phyloP scores from a whole-genome alignment of 495 filamentous ascomycete genomes.

The Aspergillus coremiiformis region DNA sequence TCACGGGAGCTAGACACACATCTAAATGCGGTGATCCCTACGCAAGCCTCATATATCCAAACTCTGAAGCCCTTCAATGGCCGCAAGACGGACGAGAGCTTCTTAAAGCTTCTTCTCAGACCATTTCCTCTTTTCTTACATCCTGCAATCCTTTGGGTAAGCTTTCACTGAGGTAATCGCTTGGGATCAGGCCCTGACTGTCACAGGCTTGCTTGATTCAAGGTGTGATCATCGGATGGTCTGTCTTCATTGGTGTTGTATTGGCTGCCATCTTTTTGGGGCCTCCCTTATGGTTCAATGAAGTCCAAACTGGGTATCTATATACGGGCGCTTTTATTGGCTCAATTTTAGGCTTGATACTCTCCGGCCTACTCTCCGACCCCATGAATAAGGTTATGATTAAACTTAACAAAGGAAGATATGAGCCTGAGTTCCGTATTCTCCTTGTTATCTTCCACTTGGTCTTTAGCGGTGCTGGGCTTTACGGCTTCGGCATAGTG shows the following conservation, averaged over 20 bases:
- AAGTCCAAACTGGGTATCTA: slow-evolving; percentile 78
- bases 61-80: slow-evolving; percentile 70
- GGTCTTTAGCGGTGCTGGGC: slow-evolving; percentile 66
- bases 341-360: slow-evolving; percentile 65
- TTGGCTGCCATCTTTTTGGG: slow-evolving; percentile 75
- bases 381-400: slow-evolving; percentile 64
- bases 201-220: slow-evolving; percentile 71
- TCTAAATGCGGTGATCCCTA: slow-evolving; percentile 7
- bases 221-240: slow-evolving; percentile 89
- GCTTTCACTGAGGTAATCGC: slow-evolving; percentile 1
- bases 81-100: slow-evolving; percentile 60
- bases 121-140: slow-evolving; percentile 66
- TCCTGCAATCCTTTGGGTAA: slow-evolving; percentile 74
- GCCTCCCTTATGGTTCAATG: slow-evolving; percentile 71
- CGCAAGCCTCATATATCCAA: slow-evolving; percentile 45
- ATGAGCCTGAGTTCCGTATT: slow-evolving; percentile 88
- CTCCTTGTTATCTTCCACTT: slow-evolving; percentile 74
- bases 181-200: neutral
- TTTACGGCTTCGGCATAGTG: slow-evolving; percentile 78
- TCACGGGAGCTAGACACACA: neutral
- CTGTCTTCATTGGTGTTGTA: slow-evolving; percentile 85
- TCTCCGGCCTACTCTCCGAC: slow-evolving; percentile 70
- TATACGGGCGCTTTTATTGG: slow-evolving; percentile 85
- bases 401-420: slow-evolving; percentile 65
- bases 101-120: slow-evolving; percentile 53